Evolutionary conservation across 306 rosid species (phyloP).

Genomic region (Castanea mollissima): DNA sequence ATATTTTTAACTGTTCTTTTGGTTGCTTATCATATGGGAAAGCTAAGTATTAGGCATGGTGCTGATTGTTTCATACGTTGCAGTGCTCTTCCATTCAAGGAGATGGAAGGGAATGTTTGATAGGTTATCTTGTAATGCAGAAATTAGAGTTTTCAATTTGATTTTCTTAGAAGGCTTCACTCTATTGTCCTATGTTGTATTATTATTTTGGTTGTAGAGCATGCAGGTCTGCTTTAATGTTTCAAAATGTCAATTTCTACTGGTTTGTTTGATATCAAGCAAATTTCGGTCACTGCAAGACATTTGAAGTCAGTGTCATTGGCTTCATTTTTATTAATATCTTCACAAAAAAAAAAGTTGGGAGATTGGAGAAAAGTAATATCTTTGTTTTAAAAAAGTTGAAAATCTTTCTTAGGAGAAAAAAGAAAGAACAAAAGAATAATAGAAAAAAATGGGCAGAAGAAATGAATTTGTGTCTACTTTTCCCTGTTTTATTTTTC

Average conservation of each 20-base stretch:
- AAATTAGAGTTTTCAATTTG: too few relatives aligned
- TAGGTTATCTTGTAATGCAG: too few relatives aligned
- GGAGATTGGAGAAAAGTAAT: too few relatives aligned
- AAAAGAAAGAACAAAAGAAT: background rate
- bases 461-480: background rate
- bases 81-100: background rate
- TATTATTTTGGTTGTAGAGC: background rate
- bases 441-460: background rate
- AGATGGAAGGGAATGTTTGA: too few relatives aligned
- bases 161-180: background rate
- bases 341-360: too few relatives aligned
- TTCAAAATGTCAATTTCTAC: background rate
- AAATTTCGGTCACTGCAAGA: background rate
- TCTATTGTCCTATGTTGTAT: background rate
- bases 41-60: constrained; percentile 9
- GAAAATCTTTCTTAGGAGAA: too few relatives aligned
- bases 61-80: background rate
- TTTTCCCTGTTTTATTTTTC: background rate
- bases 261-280: background rate
- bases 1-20: background rate
- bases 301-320: background rate
- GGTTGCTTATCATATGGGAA: constrained; percentile 13
- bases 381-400: too few relatives aligned
- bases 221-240: background rate
- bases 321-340: too few relatives aligned